Base-by-base conservation (phyloP, 2,329 filamentous ascomycete species). In the Epichloe sp. region DNA sequence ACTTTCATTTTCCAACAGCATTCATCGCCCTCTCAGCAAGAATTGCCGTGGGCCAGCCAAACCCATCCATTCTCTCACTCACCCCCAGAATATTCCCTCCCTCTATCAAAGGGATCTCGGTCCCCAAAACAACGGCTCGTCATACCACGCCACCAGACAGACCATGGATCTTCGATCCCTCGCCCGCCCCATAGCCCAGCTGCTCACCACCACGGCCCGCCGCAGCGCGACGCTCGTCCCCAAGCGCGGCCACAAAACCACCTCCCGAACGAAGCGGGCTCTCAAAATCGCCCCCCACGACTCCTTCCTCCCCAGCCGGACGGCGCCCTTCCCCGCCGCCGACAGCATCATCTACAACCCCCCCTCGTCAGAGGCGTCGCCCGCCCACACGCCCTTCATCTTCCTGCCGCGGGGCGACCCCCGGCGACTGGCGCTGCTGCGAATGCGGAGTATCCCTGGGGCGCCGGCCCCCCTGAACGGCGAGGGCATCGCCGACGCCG, bases 331-430 rank as follows among this genome's bases (percentile, higher is more conserved):
- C 52, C 56, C 64, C 42, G 58, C 60, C 56, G 58, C 59, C 56
- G 60, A 66, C 55, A 61, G 66, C 57, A 74, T 80, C 61, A 71
- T 80, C 62, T 79, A 76, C 69, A 79, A 78, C 67, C 77, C 77
- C 77, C 31, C 77, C 26, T 67, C 75, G 15, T 71, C 76, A 10
- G 69, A 72, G 51, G 68, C 76, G 3, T 75, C 77, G n/a, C 78
- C 81, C 52, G 73, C 72, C 59, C 76, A 83, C 68, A 84, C 80
- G n/a, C 80, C 80, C 52, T 76, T 81, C 67, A 77, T 80, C 62
- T 84, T 84, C 67, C 74, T 84, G 34, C 80, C 80, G 50, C 72
- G 70, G 48, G 65, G 61, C 56, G 78, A 81, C 60, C 75, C 77
- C 15, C 74, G 77, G 45, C 74, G 77, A 31, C 66, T 68, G 49